Base-by-base conservation (phyloP, 805 yeast genomes). In the Barnettozyma pratensis region DNA sequence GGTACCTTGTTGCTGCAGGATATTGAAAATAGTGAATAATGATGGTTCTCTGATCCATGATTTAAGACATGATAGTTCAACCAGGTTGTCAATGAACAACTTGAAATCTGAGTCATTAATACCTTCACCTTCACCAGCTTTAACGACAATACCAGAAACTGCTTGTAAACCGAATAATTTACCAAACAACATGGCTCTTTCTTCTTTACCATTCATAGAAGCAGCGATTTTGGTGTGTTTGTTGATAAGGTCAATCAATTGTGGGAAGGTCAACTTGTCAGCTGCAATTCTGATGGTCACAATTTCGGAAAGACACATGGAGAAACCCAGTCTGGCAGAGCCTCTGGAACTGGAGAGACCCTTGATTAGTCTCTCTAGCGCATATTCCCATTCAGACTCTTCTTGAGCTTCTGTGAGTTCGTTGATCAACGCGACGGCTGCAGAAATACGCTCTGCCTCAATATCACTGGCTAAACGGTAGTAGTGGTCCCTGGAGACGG, bases 21-120 rank as follows among this genome's bases (percentile, higher is more conserved):
- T 73, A 45, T 78, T 81, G 55, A 76, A 79, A 42, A 91, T 69
- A 1, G 95, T 85, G 59, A 74, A 87, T 57, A 87, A 73, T 38
- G 88, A 74, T 4, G 95, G 80, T 65, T 92, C 97, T 51, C 95
- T 72, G 39, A 91, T 76, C 97, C 97, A 91, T 1, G 87, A 77
- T 63, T 91, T 92, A 35, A 69, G 54, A 11, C 70, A 63, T 0
- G 95, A 76, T 47, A 91, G 69, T 27, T 77, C 80, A 5, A 87
- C 62, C 36, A 86, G 57, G 31, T 70, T 62, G 5, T 71, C 66
- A 29, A 79, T 63, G 41, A 83, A 76, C 10, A 66, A 62, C 14
- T 60, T 51, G 44, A 72, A 68, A 42, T 74, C 71, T 2, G 49
- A 43, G 3, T 57, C 56, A 1, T 50, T 36, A 5, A 60, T 53